Evolutionary conservation across 305 asterid species (phyloP).

Genomic region (Rubia balearica): DNA sequence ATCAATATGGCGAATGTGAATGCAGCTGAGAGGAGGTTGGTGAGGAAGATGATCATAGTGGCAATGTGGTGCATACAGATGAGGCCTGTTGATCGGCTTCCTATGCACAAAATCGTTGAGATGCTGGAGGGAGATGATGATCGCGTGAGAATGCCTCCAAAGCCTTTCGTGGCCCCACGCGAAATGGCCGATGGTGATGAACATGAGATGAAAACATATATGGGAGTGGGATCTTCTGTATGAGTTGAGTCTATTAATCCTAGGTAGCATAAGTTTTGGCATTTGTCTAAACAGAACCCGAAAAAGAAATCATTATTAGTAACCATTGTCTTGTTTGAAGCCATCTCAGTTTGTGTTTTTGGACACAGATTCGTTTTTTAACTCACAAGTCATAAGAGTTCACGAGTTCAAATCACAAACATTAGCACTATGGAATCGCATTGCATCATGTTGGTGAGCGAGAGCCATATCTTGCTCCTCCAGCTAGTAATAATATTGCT

Average conservation of each 20-base stretch:
- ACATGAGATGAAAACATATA: constrained; percentile 1
- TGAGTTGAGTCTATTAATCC: not conserved
- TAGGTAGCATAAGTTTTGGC: not conserved
- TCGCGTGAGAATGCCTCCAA: constrained; percentile 31
- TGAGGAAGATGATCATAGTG: constrained; percentile 32
- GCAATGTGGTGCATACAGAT: constrained; percentile 44
- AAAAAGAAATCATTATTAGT: not conserved
- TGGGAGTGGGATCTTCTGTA: not conserved
- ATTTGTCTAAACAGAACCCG: not conserved
- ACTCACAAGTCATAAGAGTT: no score
- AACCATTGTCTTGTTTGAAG: not conserved
- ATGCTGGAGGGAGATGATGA: constrained; percentile 38
- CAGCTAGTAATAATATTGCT: no score
- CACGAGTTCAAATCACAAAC: no score
- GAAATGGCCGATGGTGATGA: constrained; percentile 18
- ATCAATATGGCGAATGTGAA: constrained; percentile 19
- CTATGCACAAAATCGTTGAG: constrained; percentile 29
- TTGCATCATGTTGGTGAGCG: no score
- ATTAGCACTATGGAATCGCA: no score
- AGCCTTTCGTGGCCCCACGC: constrained; percentile 14
- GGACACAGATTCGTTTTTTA: no score
- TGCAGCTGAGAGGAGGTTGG: constrained; percentile 31
- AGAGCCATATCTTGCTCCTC: no score
- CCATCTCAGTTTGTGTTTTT: not conserved
- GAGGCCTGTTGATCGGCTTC: constrained; percentile 32